Evolutionary conservation across 2,329 filamentous ascomycete genomes (phyloP).

Genomic region (Aspergillus alliaceus): DNA sequence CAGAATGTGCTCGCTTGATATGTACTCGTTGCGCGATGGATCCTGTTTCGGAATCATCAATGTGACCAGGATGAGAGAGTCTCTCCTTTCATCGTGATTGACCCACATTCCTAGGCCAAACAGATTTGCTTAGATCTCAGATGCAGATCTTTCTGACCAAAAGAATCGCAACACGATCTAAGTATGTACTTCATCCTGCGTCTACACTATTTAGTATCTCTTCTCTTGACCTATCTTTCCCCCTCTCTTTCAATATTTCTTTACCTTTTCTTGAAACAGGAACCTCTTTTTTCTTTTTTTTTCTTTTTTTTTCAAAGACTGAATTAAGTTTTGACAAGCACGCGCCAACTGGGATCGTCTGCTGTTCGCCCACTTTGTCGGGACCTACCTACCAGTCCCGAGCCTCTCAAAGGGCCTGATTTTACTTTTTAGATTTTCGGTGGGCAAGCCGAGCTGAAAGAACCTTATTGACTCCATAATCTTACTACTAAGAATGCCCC

Average conservation of each 20-base stretch:
- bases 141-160: not conserved
- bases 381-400: conserved; percentile 20
- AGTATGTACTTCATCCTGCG: too few species aligned
- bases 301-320: not conserved
- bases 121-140: not conserved
- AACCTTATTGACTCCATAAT: conserved; percentile 1
- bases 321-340: conserved; percentile 38
- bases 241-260: too few species aligned
- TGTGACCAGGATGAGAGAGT: not conserved
- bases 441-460: not conserved
- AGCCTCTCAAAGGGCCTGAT: not conserved
- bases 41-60: not conserved
- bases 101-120: not conserved
- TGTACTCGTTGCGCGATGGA: not conserved
- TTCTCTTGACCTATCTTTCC: not conserved
- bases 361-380: conserved; percentile 29
- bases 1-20: not conserved
- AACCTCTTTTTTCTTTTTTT: not conserved
- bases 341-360: conserved; percentile 30
- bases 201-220: too few species aligned
- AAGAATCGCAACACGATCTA: not conserved
- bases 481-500: not conserved
- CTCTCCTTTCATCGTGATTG: not conserved
- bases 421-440: not conserved
- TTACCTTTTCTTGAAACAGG: too few species aligned